These are phyloP conservation scores for Tephrocybe sp. DNA, from an alignment of 768 basidiomycete species.

Conservation along the genomic window DNA sequence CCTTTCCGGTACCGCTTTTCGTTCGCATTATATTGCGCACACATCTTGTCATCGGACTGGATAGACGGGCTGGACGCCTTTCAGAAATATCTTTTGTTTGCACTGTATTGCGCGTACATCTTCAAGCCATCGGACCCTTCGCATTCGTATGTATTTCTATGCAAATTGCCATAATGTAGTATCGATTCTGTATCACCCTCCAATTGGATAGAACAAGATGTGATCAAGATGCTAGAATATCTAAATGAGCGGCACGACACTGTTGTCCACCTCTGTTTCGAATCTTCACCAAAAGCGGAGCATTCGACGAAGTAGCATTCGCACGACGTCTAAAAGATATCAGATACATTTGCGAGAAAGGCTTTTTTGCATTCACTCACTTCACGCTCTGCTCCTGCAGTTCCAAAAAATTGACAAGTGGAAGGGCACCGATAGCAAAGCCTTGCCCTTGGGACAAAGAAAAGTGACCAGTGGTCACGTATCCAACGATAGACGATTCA, in stretches of 20 bases:
- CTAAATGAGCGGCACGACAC: conserved; percentile 50
- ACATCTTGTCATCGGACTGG: too few species aligned
- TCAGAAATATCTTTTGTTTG: too few species aligned
- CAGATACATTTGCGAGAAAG: not conserved
- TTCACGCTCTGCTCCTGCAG: conserved; percentile 46
- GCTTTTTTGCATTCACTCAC: conserved; percentile 18
- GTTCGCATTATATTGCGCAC: conserved; percentile 1
- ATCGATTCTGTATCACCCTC: too few species aligned
- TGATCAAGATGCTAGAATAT: conserved; percentile 23
- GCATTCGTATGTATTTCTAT: conserved; percentile 1
- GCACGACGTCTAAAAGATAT: conserved; percentile 24
- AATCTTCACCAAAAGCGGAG: conserved; percentile 54
- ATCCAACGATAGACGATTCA: conserved; percentile 62
- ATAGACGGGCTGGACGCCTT: too few species aligned
- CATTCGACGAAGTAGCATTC: conserved; percentile 22
- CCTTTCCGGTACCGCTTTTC: not conserved
- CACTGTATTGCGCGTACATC: too few species aligned
- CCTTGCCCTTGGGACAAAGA: conserved; percentile 79
- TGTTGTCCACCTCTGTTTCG: conserved; percentile 56
- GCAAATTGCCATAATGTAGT: not conserved
- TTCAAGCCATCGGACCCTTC: too few species aligned
- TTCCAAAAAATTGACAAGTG: conserved; percentile 50
- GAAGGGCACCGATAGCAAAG: conserved; percentile 72
- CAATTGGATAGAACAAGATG: not conserved
- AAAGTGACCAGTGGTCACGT: conserved; percentile 79